phyloP scores from a whole-genome alignment of 352 stramenopile genomes.

The Globisporangium spinosum region DNA sequence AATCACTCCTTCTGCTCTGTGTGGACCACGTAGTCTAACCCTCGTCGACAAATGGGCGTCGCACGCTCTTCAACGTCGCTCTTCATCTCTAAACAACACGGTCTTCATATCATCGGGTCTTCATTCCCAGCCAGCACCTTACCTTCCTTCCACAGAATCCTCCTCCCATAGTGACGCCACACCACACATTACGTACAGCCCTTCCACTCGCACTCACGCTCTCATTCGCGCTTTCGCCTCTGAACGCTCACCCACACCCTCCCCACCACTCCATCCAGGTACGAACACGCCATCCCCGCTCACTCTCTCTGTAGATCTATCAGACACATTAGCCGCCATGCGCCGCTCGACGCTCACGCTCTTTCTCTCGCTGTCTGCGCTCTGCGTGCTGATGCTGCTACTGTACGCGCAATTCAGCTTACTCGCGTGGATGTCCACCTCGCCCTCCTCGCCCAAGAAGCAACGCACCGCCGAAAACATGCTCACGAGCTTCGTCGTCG shows the following conservation, averaged over 20 bases:
- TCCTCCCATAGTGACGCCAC: too few relatives aligned
- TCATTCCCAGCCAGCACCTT: background rate
- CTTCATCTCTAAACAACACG: background rate
- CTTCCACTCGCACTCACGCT: too few relatives aligned
- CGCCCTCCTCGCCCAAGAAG: conserved; percentile 8
- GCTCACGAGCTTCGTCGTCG: conserved; percentile 55
- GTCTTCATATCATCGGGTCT: conserved; percentile 8
- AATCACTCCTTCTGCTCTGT: background rate
- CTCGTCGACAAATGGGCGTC: background rate
- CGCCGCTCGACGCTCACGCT: conserved; percentile 4
- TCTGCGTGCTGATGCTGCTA: background rate
- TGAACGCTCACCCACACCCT: background rate
- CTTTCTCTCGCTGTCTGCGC: background rate
- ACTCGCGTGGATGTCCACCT: conserved; percentile 9
- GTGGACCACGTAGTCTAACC: background rate
- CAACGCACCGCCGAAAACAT: conserved; percentile 17
- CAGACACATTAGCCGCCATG: background rate
- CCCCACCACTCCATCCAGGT: conserved; percentile 2
- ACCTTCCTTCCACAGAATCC: too few relatives aligned
- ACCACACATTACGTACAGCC: too few relatives aligned
- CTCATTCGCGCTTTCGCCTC: conserved; percentile 2
- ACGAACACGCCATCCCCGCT: background rate
- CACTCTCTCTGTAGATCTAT: too few relatives aligned
- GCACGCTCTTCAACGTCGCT: background rate
- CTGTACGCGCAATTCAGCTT: conserved; percentile 10